These are phyloP conservation scores for Aspergillus sp. DNA, from an alignment of 2,329 filamentous ascomycete species.

Conservation along the genomic window DNA sequence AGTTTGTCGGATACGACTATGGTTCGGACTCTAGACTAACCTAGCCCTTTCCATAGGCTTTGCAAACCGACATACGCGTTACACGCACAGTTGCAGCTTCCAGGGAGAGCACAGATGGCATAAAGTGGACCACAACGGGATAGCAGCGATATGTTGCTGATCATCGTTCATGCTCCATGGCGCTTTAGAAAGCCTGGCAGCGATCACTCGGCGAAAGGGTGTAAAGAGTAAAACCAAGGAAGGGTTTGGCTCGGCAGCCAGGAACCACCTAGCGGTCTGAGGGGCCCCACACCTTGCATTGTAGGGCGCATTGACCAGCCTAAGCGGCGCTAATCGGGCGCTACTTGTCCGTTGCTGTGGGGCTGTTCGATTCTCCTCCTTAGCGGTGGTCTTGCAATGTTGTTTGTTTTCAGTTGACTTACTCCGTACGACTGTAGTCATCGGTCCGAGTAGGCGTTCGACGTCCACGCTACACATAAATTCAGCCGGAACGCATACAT, in stretches of 20 bases:
- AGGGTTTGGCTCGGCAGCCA: neutral
- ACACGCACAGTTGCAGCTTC: neutral
- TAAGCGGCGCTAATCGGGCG: constrained; percentile 13
- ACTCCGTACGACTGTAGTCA: neutral
- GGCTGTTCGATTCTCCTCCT: no score
- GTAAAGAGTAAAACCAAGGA: no score
- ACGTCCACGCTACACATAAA: neutral
- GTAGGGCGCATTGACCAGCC: neutral
- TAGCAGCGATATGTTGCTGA: constrained; percentile 6
- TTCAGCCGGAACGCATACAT: neutral
- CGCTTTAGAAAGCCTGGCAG: constrained; percentile 3
- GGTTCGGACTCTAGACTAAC: neutral
- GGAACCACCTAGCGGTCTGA: constrained; percentile 11
- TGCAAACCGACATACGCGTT: neutral
- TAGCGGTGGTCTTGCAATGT: neutral
- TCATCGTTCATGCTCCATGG: constrained; percentile 3
- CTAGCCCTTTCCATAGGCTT: neutral
- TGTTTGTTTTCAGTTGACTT: no score
- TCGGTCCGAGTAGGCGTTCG: neutral
- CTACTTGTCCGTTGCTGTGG: neutral
- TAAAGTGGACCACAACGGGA: constrained; percentile 4
- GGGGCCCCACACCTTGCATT: neutral
- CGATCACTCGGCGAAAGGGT: constrained; percentile 8
- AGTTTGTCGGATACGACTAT: neutral
- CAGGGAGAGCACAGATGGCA: constrained; percentile 3